phyloP scores from a whole-genome alignment of 176 grass and related monocot species.

The Carex parvula region DNA sequence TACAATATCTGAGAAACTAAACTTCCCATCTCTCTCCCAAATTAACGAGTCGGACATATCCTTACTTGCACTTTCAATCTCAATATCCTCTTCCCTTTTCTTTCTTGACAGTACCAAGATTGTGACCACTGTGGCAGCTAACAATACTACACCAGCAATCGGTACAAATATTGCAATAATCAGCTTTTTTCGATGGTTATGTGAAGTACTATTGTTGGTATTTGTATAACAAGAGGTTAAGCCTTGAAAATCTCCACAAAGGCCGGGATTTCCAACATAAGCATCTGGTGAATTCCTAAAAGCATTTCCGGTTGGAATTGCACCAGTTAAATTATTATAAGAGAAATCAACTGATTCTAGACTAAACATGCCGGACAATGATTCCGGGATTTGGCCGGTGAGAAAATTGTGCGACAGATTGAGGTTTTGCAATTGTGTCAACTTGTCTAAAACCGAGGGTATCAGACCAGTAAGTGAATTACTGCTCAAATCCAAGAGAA shows the following conservation, averaged over 20 bases:
- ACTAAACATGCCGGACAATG: constrained; percentile 58
- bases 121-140: constrained; percentile 7
- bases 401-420: constrained; percentile 80
- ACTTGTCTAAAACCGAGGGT: constrained; percentile 53
- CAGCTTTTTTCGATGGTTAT: constrained; percentile 35
- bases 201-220: constrained; percentile 5
- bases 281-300: constrained; percentile 46
- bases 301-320: constrained; percentile 49
- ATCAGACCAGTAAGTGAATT: constrained; percentile 61
- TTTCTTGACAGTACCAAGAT: constrained; percentile 22
- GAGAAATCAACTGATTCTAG: constrained; percentile 83
- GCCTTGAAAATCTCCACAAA: constrained; percentile 54
- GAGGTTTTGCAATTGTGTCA: constrained; percentile 44
- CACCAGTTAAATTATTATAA: constrained; percentile 63
- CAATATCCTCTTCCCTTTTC: constrained; percentile 23
- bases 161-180: constrained; percentile 37
- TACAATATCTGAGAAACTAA: constrained; percentile 65
- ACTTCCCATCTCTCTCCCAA: constrained; percentile 61
- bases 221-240: constrained; percentile 33
- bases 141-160: constrained; percentile 7
- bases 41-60: constrained; percentile 52
- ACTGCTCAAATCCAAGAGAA: constrained; percentile 80
- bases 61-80: constrained; percentile 35
- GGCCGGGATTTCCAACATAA: constrained; percentile 51
- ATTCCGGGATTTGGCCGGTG: constrained; percentile 47